Conservation (phyloP, 352 stramenopile genomes). For the Phytophthora cactorum region DNA sequence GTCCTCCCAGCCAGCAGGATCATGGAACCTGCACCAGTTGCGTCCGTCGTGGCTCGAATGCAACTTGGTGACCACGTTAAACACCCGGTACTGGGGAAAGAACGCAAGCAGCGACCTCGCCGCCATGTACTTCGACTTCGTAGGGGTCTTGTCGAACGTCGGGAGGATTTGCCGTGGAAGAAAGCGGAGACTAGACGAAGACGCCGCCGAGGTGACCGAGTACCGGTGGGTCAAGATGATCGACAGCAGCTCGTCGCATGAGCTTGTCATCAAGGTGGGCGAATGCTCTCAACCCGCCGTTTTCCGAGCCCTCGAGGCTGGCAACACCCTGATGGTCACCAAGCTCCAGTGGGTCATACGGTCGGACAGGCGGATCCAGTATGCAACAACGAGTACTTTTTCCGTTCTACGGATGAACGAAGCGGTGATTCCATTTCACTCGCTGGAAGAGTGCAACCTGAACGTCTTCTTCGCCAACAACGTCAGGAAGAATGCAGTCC, state of each 20-base stretch:
- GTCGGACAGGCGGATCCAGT: constrained; percentile 34
- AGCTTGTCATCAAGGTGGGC: constrained; percentile 54
- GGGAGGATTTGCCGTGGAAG: constrained; percentile 45
- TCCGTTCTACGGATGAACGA: constrained; percentile 50
- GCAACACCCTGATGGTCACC: constrained; percentile 57
- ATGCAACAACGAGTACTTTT: constrained; percentile 50
- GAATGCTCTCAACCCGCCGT: constrained; percentile 51
- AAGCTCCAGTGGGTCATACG: constrained; percentile 58
- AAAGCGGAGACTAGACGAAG: constrained; percentile 29
- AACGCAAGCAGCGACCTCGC: constrained; percentile 15
- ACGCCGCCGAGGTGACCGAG: constrained; percentile 19
- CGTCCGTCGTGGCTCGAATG: constrained; percentile 53
- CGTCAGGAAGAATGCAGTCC: constrained; percentile 29
- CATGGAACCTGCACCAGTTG: constrained; percentile 5
- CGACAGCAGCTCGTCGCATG: constrained; percentile 49
- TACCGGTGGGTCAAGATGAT: constrained; percentile 75
- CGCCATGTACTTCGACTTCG: constrained; percentile 65
- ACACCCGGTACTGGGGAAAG: constrained; percentile 36
- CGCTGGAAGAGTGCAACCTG: constrained; percentile 43
- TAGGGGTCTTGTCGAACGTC: constrained; percentile 65
- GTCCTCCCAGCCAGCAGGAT: constrained; percentile 1
- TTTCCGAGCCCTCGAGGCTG: constrained; percentile 57
- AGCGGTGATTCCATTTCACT: constrained; percentile 38
- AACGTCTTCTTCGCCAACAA: constrained; percentile 46
- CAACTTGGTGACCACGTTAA: constrained; percentile 46